Evolutionary conservation across 306 rosid genomes (phyloP), one percentile per base, ranked within the genome.

Genomic region (Cotoneaster glaucophyllus): DNA sequence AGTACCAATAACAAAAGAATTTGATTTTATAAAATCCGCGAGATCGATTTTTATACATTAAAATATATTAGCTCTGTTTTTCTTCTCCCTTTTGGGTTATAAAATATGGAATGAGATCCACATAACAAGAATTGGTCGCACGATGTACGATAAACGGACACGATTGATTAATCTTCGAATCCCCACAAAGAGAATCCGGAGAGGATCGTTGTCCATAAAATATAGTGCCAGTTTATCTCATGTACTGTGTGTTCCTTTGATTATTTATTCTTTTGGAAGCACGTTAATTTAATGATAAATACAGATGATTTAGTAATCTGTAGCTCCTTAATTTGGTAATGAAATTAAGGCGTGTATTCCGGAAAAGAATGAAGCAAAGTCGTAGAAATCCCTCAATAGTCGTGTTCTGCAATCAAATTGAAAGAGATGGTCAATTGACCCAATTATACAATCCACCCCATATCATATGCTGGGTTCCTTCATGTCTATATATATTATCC

Each of bases 111-210:
- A 32, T 32, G n/a, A n/a, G n/a, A n/a, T n/a, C n/a, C n/a, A n/a
- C n/a, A n/a, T n/a, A 37, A 6, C 1, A 0, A 37, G 2, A 37
- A 37, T 37, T 37, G 2, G 0, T 1, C 6, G 39, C 8, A 34
- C 2, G 0, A 34, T 32, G 0, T 32, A 32, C 0, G 0, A 1
- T 34, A 1, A 34, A 34, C 39, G 0, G 2, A 34, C 0, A 34
- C 2, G 8, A 6, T 34, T 34, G 0, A 34, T 34, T 34, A 1
- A 34, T 6, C 39, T 34, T 0, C 2, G 6, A 6, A 34, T 34
- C 1, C 39, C 8, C 39, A 34, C 2, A 34, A 34, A 34, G 6
- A 34, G 0, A 0, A 34, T 34, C 2, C 39, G 2, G 2, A 34
- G 39, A 6, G 39, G 0, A 34, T 34, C 39, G 8, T 34, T 34